Evolutionary conservation across 192 early-diverging fungal species (phyloP), one percentile per base, ranked within the genome.

Genomic region (Mortierella alpina): DNA sequence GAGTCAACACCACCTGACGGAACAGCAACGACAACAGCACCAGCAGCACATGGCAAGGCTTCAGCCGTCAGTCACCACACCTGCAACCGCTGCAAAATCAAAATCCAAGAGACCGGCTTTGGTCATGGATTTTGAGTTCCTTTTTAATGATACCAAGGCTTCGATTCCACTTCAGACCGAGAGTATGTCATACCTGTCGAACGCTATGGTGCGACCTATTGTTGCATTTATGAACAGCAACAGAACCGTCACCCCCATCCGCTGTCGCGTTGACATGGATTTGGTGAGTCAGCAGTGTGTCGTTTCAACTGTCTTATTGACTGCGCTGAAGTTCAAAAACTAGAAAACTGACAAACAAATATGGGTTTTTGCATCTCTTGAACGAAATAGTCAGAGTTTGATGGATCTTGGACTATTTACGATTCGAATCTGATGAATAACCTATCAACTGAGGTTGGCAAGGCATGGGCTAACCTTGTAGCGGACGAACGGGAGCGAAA

Each of bases 181-280:
- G 49, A 90, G 93, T 52, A 79, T 96, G 40, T 87, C 89, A 7
- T 96, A 96, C 58, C 73, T 97, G 58, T 93, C 86, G 65, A 90
- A 90, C 20, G 96, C 96, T 20, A 84, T 97, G 66, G 92, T 98
- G 23, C 90, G 98, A 6, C 97, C 98, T 1, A 88, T 98, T 50
- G 96, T 98, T 0, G 98, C 91, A 14, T 99, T 93, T 70, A 94
- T 99, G 90, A 98, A 98, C 76, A 90, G 94, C 5, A 93, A 96
- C 71, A 90, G 92, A n/a, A 96, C 93, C 18, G 88, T 91, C 48
- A 92, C 96, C 31, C 90, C 94, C 4, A 90, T 99, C 76, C 89
- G 90, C 40, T 94, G 94, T 79, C 91, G 91, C 46, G 88, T 95
- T 14, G 90, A 91, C 48, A 88, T 96, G 84, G 88, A 91, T 58